Conservation (phyloP, 495 filamentous ascomycete species). For the Ascodesmis nigricans region DNA sequence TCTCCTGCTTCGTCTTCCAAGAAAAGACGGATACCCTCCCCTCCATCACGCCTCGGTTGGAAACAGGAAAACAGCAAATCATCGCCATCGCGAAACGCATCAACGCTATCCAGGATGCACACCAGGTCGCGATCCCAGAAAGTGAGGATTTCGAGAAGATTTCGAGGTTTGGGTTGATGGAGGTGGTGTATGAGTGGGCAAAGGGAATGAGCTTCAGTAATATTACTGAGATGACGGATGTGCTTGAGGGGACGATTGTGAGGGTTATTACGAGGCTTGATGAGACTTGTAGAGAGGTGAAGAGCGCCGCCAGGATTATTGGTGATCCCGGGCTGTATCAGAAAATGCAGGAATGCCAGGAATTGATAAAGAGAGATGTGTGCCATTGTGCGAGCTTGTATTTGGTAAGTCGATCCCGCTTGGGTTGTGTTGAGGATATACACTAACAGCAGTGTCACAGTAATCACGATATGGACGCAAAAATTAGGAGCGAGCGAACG, state of each 20-base stretch:
- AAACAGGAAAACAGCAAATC: conserved; percentile 68
- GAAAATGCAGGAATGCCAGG: conserved; percentile 93
- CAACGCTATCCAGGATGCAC: conserved; percentile 60
- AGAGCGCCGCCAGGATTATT: conserved; percentile 86
- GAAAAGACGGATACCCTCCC: conserved; percentile 79
- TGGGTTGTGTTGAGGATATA: too few relatives aligned
- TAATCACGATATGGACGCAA: too few relatives aligned
- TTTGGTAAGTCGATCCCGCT: conserved; percentile 30
- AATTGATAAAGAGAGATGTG: conserved; percentile 90
- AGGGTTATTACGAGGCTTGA: conserved; percentile 77
- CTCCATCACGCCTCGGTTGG: conserved; percentile 60
- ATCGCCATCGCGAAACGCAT: conserved; percentile 75
- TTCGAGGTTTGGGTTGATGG: conserved; percentile 77
- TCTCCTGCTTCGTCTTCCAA: conserved; percentile 95
- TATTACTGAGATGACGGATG: conserved; percentile 89
- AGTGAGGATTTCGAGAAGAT: conserved; percentile 73
- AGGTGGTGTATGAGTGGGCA: conserved; percentile 98
- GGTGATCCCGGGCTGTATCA: conserved; percentile 82
- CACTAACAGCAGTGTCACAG: too few relatives aligned
- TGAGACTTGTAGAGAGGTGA: conserved; percentile 91
- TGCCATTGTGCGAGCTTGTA: conserved; percentile 75
- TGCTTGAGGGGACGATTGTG: conserved; percentile 91
- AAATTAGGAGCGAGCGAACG: too few relatives aligned
- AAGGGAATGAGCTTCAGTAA: conserved; percentile 94
- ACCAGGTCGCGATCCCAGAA: conserved; percentile 82